Evolutionary conservation across 768 basidiomycete species (phyloP), one percentile per base, ranked within the genome.

Genomic region (Boletus rex-veris): DNA sequence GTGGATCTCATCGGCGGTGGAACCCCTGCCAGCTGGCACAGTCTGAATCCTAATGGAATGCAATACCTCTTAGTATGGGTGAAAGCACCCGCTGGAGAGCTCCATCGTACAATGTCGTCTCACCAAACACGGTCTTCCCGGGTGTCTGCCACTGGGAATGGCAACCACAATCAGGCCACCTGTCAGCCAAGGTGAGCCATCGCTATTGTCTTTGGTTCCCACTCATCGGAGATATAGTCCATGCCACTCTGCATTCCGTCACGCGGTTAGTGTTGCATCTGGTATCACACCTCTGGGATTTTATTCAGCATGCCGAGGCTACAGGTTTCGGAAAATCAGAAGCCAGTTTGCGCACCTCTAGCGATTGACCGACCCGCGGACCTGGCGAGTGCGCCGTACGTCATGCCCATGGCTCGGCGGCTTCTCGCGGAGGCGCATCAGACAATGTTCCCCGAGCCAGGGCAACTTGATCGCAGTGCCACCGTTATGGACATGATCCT

Each of bases 401-500:
- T 5, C 39, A 43, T 50, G 43, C 53, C 48, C 26, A 28, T 53
- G 9, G 57, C 64, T 3, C 43, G 52, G 43, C 50, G 58, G 15
- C 43, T 71, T 38, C 61, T 75, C 12, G 57, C 60, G 18, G 62
- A 69, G 51, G 68, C 67, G 50, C 64, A 64, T 43, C 65, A 71
- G 38, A 58, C 56, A 24, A 65, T 64, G n/a, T 64, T 52, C 43
- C 48, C 58, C 26, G 68, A 71, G 60, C 61, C 65, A 47, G 66
- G 63, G 45, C 58, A 62, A 58, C 61, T 62, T 57, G 66, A 72
- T 48, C 68, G 63, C 31, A 70, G 58, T 44, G 70, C 66, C 58
- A 77, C 65, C 37, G 66, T 77, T 57, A 80, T 79, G 78, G 79
- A 79, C 61, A 62, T 78, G 52, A 66, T 80, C 55, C 69, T 82